Percentiles rank a stretch among this genome's conserved stretches.
phyloP scores from a whole-genome alignment of 2,329 filamentous ascomycete genomes.

The Fusarium sterilihyphosum region DNA sequence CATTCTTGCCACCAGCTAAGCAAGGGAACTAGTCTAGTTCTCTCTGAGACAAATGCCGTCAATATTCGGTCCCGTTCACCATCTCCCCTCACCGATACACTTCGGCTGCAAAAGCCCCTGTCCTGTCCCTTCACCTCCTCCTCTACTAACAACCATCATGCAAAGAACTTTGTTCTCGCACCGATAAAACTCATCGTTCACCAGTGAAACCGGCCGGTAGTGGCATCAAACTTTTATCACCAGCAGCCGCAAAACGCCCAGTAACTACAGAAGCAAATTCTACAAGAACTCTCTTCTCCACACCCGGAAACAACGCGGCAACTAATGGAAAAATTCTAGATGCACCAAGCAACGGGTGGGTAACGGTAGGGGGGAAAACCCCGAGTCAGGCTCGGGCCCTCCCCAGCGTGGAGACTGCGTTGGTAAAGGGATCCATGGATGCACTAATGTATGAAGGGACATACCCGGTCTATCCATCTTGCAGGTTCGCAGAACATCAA shows the following conservation, averaged over 20 bases:
- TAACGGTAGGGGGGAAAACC: background rate
- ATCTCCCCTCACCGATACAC: background rate
- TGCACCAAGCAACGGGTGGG: constrained; percentile 3
- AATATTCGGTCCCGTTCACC: background rate
- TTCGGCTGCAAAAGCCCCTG: background rate
- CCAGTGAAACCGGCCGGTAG: background rate
- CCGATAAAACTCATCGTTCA: background rate
- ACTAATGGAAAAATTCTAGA: constrained; percentile 11
- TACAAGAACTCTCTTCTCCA: background rate
- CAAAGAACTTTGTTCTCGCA: background rate
- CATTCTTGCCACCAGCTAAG: background rate
- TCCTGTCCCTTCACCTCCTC: background rate
- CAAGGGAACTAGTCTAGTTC: background rate
- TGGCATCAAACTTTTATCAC: background rate
- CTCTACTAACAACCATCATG: background rate
- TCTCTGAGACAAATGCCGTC: background rate
- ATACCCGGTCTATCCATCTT: constrained; percentile 16
- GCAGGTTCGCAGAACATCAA: constrained; percentile 9
- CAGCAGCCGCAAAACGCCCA: background rate
- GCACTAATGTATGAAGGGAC: constrained; percentile 27
- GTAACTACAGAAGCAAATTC: background rate
- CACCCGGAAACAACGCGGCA: background rate
- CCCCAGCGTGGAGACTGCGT: background rate
- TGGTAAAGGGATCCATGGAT: constrained; percentile 8
- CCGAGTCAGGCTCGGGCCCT: constrained; percentile 9